phyloP scores from a whole-genome alignment of 225 moss, liverwort and hornwort species.

The Physcomitrium patens region DNA sequence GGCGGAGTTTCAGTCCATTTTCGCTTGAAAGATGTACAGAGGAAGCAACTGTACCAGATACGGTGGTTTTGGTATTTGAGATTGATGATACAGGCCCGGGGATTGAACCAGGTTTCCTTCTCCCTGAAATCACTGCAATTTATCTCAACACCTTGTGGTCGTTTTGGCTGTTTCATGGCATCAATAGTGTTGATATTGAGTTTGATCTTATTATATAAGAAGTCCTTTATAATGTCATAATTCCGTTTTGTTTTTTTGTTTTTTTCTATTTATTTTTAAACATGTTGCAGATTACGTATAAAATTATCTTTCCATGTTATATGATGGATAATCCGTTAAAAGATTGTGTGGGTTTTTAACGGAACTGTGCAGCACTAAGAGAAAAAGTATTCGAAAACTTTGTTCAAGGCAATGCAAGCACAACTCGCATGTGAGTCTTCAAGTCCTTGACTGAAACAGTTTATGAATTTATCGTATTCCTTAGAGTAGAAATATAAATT shows the following conservation, averaged over 20 bases:
- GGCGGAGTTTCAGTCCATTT: conserved; percentile 42
- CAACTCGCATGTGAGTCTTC: conserved; percentile 69
- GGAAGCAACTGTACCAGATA: conserved; percentile 33
- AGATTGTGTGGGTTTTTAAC: not conserved
- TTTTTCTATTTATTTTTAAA: too few relatives aligned
- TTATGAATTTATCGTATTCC: not conserved
- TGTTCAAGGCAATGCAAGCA: conserved; percentile 73
- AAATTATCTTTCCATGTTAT: too few relatives aligned
- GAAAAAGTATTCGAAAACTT: conserved; percentile 78
- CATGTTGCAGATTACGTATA: too few relatives aligned
- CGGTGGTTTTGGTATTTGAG: conserved; percentile 64
- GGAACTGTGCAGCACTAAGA: conserved; percentile 47
- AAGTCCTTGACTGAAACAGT: not conserved
- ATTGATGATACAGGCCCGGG: conserved; percentile 74
- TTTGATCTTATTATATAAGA: conserved; percentile 10
- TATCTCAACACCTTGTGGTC: not conserved
- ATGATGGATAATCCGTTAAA: not conserved
- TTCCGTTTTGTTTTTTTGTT: not conserved
- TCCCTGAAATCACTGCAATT: conserved; percentile 8
- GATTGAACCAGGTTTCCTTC: conserved; percentile 56
- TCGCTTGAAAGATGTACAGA: conserved; percentile 41
- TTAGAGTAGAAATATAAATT: not conserved
- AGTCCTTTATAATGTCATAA: conserved; percentile 6
- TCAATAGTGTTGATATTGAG: conserved; percentile 11
- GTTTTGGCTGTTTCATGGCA: conserved; percentile 4